Evolutionary conservation across 2,329 filamentous ascomycete species (phyloP), one percentile per base, ranked within the genome.

Genomic region (Cercospora berteroae): DNA sequence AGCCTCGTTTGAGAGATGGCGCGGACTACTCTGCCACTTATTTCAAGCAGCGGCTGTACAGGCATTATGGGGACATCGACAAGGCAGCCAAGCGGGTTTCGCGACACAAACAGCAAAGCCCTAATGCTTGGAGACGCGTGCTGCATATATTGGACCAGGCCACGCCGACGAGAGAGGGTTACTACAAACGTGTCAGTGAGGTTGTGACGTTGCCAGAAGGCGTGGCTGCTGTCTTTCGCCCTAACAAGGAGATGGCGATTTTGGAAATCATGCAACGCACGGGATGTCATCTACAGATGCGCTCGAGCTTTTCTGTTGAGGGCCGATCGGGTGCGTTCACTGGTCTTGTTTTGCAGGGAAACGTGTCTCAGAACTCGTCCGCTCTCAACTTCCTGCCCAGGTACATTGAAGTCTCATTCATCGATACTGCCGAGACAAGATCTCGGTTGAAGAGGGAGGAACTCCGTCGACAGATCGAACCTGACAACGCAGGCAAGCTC

Each of bases 261-360:
- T 65, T 75, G 25, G 75, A 77, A 44, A 70, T 77, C 12, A 72
- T 74, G 74, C 73, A 73, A 31, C 72, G 74, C n/a, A 76, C 74
- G 5, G 70, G 71, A n/a, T 72, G 74, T 57, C 73, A 76, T 62
- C 5, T 64, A 10, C 61, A 64, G 50, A 57, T 64, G 52, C 48
- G 13, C 5, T 7, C 52, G 3, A 25, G 20, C n/a, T 57, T 48
- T 44, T 16, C 61, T 7, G 70, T 74, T 8, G 73, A 76, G 44
- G 59, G 72, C 1, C 10, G 58, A 36, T 39, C 61, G 12, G 50
- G 57, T 25, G 36, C 60, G 2, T 74, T 71, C 63, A 70, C 69
- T n/a, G 66, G 62, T 23, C 57, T 75, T 7, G 68, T 67, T 5
- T 65, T 75, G 27, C 67, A 64, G 31, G 74, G 74, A 20, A 71